phyloP scores from a whole-genome alignment of 768 basidiomycete genomes.

The Saitozyma podzolica region DNA sequence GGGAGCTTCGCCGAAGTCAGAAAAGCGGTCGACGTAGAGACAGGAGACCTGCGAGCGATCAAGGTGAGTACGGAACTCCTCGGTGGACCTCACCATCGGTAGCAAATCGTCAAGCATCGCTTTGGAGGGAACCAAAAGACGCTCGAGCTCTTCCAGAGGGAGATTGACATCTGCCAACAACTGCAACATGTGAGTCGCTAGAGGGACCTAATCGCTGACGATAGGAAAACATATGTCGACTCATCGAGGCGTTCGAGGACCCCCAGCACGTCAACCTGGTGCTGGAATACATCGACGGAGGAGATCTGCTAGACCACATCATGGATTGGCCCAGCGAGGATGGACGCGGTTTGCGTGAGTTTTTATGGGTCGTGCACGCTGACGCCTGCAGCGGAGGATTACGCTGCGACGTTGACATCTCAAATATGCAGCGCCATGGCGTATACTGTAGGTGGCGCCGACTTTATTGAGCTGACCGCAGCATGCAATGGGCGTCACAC shows the following conservation, averaged over 20 bases:
- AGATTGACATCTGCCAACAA: slow-evolving; percentile 74
- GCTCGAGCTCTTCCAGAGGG: slow-evolving; percentile 61
- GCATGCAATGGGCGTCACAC: slow-evolving; percentile 70
- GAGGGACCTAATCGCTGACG: slow-evolving; percentile 3
- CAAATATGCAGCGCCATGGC: slow-evolving; percentile 73
- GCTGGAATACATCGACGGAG: slow-evolving; percentile 80
- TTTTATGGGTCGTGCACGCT: slow-evolving; percentile 1
- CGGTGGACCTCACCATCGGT: slow-evolving; percentile 26
- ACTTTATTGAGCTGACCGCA: slow-evolving; percentile 15
- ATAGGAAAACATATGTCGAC: slow-evolving; percentile 71
- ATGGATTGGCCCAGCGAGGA: slow-evolving; percentile 52
- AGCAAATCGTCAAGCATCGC: slow-evolving; percentile 51
- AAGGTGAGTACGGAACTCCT: slow-evolving; percentile 57
- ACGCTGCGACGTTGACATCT: slow-evolving; percentile 69
- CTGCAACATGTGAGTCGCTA: slow-evolving; percentile 63
- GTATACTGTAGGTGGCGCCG: slow-evolving; percentile 40
- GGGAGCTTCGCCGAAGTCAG: slow-evolving; percentile 90
- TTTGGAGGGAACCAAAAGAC: slow-evolving; percentile 45
- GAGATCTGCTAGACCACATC: slow-evolving; percentile 78
- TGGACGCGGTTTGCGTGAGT: slow-evolving; percentile 63
- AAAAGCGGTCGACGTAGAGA: slow-evolving; percentile 71
- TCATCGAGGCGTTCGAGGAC: slow-evolving; percentile 74
- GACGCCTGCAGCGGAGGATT: slow-evolving; percentile 54
- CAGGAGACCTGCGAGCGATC: slow-evolving; percentile 76
- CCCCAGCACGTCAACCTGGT: slow-evolving; percentile 62